Base-by-base conservation (phyloP, 768 basidiomycete genomes). In the Russula abietina region DNA sequence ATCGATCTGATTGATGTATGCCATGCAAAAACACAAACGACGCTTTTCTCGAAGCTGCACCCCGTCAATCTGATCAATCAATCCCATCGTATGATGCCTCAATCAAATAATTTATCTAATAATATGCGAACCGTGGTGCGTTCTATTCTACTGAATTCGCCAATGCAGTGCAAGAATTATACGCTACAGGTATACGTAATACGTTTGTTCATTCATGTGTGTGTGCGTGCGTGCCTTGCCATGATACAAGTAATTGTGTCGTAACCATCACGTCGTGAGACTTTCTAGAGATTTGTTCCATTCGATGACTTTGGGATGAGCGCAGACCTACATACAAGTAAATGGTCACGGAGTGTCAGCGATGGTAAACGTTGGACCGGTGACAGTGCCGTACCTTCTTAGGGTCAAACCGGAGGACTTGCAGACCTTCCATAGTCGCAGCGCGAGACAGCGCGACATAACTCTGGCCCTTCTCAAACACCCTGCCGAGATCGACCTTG, bases 401-500 rank as follows among this genome's bases (percentile, higher is more conserved):
- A 1, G 79, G 75, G 62, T 82, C 79, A 65, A 83, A 83, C 9
- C 79, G 72, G 24, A 83, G 67, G 7, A 83, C 80, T 62, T 83
- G 82, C 53, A 83, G 71, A 5, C 83, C 81, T 0, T 82, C 80
- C 62, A 83, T 70, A 0, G 80, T 76, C 14, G 81, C 78, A 4
- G 82, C 82, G 3, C 82, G 78, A 5, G 82, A 83, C 26, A 81
- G 72, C 1, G 79, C 79, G 16, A 81, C 79, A 19, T 80, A 80
- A 53, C 77, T 78, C 65, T 81, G 80, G 8, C 80, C 79, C 77
- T 80, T 80, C 69, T 82, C 87, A 69, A 88, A 88, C n/a, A 87
- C 83, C 43, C 75, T 79, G 11, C 80, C 78, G 19, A 89, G 79
- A 70, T 87, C 85, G 36, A 88, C 78, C 68, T 80, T 85, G 58